A percentile compares a stretch with the other conserved stretches of the same genome.
Conservation (phyloP, 495 filamentous ascomycete genomes). For the Arthonia radiata region DNA sequence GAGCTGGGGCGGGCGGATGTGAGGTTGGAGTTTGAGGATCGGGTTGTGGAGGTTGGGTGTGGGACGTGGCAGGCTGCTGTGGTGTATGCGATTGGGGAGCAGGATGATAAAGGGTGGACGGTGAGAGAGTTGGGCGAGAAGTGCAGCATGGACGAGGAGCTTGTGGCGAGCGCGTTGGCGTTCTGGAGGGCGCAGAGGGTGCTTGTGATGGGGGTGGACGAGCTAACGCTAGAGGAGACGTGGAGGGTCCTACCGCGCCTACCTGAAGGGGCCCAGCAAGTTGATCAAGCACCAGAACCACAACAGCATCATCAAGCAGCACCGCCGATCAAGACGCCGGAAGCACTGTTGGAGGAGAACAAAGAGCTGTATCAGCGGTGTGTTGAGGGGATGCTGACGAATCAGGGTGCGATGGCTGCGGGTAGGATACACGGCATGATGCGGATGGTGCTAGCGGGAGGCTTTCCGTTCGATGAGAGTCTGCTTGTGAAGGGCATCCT, state of each 20-base stretch:
- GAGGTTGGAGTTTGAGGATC: constrained; percentile 61
- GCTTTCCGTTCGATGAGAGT: constrained; percentile 55
- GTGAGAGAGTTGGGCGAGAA: constrained; percentile 33
- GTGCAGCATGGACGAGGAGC: constrained; percentile 50
- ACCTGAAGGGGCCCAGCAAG: constrained; percentile 10
- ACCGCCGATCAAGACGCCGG: constrained; percentile 15
- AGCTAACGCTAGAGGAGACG: constrained; percentile 15
- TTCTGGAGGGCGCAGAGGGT: constrained; percentile 75
- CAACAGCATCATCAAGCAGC: constrained; percentile 12
- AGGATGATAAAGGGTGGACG: constrained; percentile 19
- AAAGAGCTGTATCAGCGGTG: constrained; percentile 72
- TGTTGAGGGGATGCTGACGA: constrained; percentile 84
- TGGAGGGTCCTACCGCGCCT: constrained; percentile 42
- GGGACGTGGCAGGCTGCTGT: constrained; percentile 75
- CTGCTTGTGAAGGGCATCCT: constrained; percentile 61
- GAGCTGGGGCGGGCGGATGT: constrained; percentile 60
- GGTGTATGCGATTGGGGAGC: constrained; percentile 45
- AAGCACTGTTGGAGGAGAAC: constrained; percentile 33
- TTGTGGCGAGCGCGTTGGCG: constrained; percentile 50
- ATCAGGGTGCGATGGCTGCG: constrained; percentile 56
- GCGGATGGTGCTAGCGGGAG: constrained; percentile 64
- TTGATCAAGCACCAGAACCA: constrained; percentile 16
- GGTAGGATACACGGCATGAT: constrained; percentile 79
- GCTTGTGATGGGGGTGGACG: constrained; percentile 39
- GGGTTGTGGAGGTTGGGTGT: constrained; percentile 54